These are phyloP conservation scores for Rhodomyrtus tomentosa DNA, from an alignment of 345 rosid genomes.

Conservation along the genomic window DNA sequence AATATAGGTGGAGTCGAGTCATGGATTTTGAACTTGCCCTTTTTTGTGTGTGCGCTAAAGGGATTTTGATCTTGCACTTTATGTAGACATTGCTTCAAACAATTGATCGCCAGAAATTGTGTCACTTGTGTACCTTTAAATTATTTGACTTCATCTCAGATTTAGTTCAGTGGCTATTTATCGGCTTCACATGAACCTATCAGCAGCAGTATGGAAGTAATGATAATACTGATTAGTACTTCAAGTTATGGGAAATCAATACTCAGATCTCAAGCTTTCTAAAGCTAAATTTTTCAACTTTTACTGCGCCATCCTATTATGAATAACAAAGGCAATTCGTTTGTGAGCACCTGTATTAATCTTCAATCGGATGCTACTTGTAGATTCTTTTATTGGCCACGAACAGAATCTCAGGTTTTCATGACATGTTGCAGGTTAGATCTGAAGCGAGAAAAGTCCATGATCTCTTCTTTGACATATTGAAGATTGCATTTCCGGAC, in stretches of 20 bases:
- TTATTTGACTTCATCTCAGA: neutral
- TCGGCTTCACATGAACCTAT: neutral
- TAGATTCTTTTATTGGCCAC: neutral
- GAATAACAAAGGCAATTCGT: neutral
- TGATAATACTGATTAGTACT: neutral
- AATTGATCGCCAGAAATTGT: neutral
- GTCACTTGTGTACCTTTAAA: neutral
- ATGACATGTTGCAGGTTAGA: slow-evolving; percentile 51
- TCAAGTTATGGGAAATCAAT: neutral
- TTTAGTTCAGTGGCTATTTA: neutral
- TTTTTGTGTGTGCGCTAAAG: too few relatives aligned
- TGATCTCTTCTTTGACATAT: slow-evolving; percentile 86
- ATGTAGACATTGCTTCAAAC: neutral
- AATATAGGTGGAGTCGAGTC: neutral
- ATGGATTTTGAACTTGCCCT: neutral
- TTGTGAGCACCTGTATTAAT: neutral
- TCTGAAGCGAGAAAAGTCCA: slow-evolving; percentile 96
- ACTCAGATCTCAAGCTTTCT: neutral
- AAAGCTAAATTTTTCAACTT: neutral
- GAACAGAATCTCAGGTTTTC: neutral
- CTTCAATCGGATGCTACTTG: neutral
- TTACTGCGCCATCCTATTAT: too few relatives aligned
- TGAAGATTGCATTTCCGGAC: slow-evolving; percentile 91
- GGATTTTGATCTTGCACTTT: neutral
- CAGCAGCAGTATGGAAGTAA: neutral